Evolutionary conservation across 2,329 filamentous ascomycete genomes (phyloP), one percentile per base, ranked within the genome.

Genomic region (Penicillium palitans): DNA sequence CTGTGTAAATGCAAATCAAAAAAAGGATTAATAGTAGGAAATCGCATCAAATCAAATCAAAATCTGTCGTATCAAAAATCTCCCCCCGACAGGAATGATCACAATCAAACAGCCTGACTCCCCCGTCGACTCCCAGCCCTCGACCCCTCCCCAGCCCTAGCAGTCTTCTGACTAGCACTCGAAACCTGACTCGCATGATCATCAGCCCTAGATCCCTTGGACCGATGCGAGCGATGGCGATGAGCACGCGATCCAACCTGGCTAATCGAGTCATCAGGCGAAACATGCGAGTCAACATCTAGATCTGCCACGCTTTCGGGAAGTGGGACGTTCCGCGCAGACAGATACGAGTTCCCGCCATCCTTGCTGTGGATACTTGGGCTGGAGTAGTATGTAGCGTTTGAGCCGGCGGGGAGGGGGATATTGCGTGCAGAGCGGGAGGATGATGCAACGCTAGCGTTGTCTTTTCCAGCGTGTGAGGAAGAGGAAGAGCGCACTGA

Each of bases 211-310:
- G 42, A 42, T 6, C 73, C 75, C 59, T 71, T 74, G 4, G 70
- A 73, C 52, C 66, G 64, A 40, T 70, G 63, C 9, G 70, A 67
- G 35, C 63, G 65, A 44, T 67, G 64, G 17, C 60, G 70, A 55
- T 72, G 62, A 19, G 63, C 59, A 35, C 6, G 46, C n/a, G 69
- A 72, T 24, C 70, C 73, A 27, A 93, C 81, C 48, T 91, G 89
- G 64, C 87, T 87, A 60, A 92, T 85, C 0, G 91, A 96, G 74
- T 97, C 93, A 55, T 89, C 83, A 9, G 91, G 87, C 0, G 88
- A 89, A 64, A 99, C 80, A 19, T 92, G 87, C 15, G 76, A 76
- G 51, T 78, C 71, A 12, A 74, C 70, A 35, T 76, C 72, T 13
- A 72, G 63, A 9, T 71, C 72, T 8, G 66, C 56, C 19, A 72